A percentile compares a stretch with the other conserved stretches of the same genome.
These are phyloP conservation scores for Aspergillus sp. DNA, from an alignment of 2,329 filamentous ascomycete genomes.

Conservation along the genomic window DNA sequence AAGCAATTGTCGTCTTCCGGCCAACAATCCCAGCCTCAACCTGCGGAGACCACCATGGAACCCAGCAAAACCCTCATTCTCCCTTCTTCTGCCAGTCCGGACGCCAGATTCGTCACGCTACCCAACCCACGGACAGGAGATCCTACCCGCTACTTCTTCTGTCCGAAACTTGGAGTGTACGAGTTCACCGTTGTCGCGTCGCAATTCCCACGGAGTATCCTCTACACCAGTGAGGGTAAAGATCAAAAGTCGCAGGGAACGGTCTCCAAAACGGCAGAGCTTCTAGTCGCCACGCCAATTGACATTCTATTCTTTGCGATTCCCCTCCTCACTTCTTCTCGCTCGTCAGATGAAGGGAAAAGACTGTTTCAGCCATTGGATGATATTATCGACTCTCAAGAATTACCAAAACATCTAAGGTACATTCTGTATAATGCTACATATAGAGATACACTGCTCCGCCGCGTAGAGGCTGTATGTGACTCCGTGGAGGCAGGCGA, in stretches of 20 bases:
- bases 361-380: slow-evolving; percentile 49
- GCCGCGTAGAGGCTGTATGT: slow-evolving; percentile 69
- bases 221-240: slow-evolving; percentile 48
- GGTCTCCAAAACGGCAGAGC: slow-evolving; percentile 65
- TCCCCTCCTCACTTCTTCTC: slow-evolving; percentile 61
- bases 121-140: slow-evolving; percentile 53
- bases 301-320: slow-evolving; percentile 84
- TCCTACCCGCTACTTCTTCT: slow-evolving; percentile 57
- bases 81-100: slow-evolving; percentile 51
- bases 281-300: slow-evolving; percentile 81
- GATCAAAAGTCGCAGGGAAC: slow-evolving; percentile 50
- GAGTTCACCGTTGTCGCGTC: slow-evolving; percentile 61
- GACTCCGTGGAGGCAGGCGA: slow-evolving; percentile 80
- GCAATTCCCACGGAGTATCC: slow-evolving; percentile 54
- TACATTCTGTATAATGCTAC: slow-evolving; percentile 39
- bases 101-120: slow-evolving; percentile 57
- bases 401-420: slow-evolving; percentile 42
- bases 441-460: slow-evolving; percentile 54
- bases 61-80: slow-evolving; percentile 57
- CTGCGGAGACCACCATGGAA: slow-evolving; percentile 23
- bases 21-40: slow-evolving; percentile 19
- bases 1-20: slow-evolving; percentile 16
- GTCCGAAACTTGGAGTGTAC: slow-evolving; percentile 57
- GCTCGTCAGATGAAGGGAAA: slow-evolving; percentile 38
- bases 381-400: slow-evolving; percentile 49